phyloP scores from a whole-genome alignment of 495 filamentous ascomycete genomes.

The Cercophora sp. region DNA sequence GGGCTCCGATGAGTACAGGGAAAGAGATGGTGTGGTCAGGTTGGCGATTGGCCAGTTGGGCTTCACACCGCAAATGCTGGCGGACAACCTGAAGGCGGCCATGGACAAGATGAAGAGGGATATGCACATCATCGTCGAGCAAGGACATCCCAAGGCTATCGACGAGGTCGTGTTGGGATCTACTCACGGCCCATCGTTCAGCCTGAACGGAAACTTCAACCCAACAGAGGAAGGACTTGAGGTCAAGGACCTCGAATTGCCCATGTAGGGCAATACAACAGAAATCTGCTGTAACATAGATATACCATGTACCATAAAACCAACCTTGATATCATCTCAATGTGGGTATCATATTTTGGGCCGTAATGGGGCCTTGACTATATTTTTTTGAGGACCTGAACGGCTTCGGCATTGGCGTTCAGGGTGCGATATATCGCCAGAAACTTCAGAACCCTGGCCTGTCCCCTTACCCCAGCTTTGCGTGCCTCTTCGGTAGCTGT shows the following conservation, averaged over 20 bases:
- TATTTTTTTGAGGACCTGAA: conserved; percentile 61
- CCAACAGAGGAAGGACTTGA: conserved; percentile 51
- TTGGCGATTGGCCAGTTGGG: conserved; percentile 87
- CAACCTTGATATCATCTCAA: too few species aligned
- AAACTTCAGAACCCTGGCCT: conserved; percentile 60
- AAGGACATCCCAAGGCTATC: conserved; percentile 66
- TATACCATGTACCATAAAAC: conserved; percentile 45
- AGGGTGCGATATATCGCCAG: conserved; percentile 74
- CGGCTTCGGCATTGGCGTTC: conserved; percentile 67
- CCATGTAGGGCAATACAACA: conserved; percentile 33
- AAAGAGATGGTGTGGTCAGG: conserved; percentile 77
- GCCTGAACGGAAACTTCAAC: conserved; percentile 72
- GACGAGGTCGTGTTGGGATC: conserved; percentile 94
- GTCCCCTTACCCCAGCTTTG: conserved; percentile 48
- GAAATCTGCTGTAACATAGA: conserved; percentile 33
- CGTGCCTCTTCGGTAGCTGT: conserved; percentile 72
- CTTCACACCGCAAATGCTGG: conserved; percentile 82
- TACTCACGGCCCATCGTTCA: conserved; percentile 80
- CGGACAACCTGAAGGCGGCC: conserved; percentile 77
- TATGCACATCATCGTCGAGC: conserved; percentile 62
- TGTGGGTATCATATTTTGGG: too few species aligned
- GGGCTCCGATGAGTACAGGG: conserved; percentile 81
- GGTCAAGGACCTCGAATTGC: conserved; percentile 49
- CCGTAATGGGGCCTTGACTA: too few species aligned
- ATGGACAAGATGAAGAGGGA: conserved; percentile 75